These are phyloP conservation scores for Scutellaria galericulata DNA, from an alignment of 257 asterid species.

Conservation along the genomic window DNA sequence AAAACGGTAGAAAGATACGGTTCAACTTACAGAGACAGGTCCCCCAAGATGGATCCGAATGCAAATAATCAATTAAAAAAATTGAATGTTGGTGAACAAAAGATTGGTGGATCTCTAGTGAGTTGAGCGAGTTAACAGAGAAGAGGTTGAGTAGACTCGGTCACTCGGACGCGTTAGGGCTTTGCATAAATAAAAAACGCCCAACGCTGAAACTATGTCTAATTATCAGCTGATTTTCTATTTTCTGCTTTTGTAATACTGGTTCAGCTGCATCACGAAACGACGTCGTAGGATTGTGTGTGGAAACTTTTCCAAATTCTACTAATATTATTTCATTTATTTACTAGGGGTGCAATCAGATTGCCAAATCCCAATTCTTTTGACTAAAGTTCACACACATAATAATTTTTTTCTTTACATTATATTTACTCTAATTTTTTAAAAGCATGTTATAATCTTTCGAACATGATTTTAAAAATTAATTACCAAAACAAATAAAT, in stretches of 20 bases:
- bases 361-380: too few relatives aligned
- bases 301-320: neutral
- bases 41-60: constrained; percentile 32
- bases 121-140: constrained; percentile 37
- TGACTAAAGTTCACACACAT: too few relatives aligned
- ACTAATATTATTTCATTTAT: too few relatives aligned
- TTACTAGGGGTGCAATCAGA: too few relatives aligned
- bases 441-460: too few relatives aligned
- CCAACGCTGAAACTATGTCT: constrained; percentile 26
- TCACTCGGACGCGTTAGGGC: constrained; percentile 49
- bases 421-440: too few relatives aligned
- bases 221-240: neutral
- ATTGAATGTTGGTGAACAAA: constrained; percentile 5
- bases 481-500: too few relatives aligned
- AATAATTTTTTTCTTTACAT: too few relatives aligned
- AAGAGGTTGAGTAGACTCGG: constrained; percentile 43
- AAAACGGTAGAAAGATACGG: constrained; percentile 3
- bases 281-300: neutral
- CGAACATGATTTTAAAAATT: too few relatives aligned
- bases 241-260: constrained; percentile 7
- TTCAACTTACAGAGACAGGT: constrained; percentile 35
- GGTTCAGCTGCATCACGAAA: neutral
- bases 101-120: constrained; percentile 38
- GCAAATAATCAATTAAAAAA: constrained; percentile 23
- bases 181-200: constrained; percentile 30